Evolutionary conservation across 345 rosid genomes (phyloP), one percentile per base, ranked within the genome.

Genomic region (Murraya koenigii): DNA sequence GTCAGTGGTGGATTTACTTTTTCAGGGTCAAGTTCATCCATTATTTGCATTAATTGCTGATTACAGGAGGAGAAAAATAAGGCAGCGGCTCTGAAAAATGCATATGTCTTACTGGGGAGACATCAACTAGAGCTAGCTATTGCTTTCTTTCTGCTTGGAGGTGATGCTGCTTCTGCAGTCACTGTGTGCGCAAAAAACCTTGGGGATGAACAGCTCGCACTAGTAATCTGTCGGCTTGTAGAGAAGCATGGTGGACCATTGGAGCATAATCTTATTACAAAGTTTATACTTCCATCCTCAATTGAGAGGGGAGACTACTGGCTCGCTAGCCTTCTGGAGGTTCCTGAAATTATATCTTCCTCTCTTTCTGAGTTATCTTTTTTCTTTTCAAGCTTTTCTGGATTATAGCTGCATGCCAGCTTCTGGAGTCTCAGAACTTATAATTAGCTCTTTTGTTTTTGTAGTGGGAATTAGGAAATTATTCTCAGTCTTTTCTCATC

Each of bases 71-170:
- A 95, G 79, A 95, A 90, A 84, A 88, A 93, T 77, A 95, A 89
- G 86, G 90, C 97, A 56, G 98, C 97, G 74, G 97, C 97, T 77
- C 80, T 95, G 76, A 95, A 95, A 88, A 93, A 95, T 89, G 98
- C 97, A 20, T 95, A 93, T 84, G 97, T 95, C 78, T 87, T 95
- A 80, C 88, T 95, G 92, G 97, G 98, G 59, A 90, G 90, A 80
- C 98, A 95, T 84, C 97, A 95, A 75, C 82, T 93, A 80, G 97
- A 91, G 89, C 82, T 93, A 81, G 97, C 98, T 65, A 79, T 87
- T 84, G 97, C 95, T 77, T 93, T 95, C 88, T 95, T 95, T 82
- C 87, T 95, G 75, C 97, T 95, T 79, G 98, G 98, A 77, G 95
- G 98, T 78, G 98, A 95, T 78, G 76, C 90, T 83, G 84, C 90